Conservation (phyloP, 495 filamentous ascomycete species). For the Penicillium lagena region DNA sequence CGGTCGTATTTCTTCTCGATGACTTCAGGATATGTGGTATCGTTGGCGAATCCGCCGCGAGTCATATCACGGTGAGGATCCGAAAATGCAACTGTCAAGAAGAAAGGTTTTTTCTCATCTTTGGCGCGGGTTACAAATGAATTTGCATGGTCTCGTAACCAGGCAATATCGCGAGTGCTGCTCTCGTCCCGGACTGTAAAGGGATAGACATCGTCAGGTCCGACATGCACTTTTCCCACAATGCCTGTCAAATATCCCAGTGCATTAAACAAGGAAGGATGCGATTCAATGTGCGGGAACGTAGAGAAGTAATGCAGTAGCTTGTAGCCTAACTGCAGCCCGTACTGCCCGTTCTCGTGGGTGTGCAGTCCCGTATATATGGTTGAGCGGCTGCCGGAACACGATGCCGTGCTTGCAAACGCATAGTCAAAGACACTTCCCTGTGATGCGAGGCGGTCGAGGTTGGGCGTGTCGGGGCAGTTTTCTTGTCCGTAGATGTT, state of each 20-base stretch:
- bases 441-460: slow-evolving; percentile 28
- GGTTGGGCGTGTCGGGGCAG: slow-evolving; percentile 24
- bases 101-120: slow-evolving; percentile 18
- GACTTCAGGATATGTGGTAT: slow-evolving; percentile 2
- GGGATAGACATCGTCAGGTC: slow-evolving; percentile 25
- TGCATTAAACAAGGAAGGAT: slow-evolving; percentile 21
- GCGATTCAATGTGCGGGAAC: slow-evolving; percentile 28
- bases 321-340: slow-evolving; percentile 11
- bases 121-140: slow-evolving; percentile 24
- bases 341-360: slow-evolving; percentile 40
- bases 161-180: slow-evolving; percentile 24
- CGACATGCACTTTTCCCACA: slow-evolving; percentile 38
- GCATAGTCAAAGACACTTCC: slow-evolving; percentile 27
- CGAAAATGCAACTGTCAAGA: slow-evolving; percentile 30
- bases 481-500: slow-evolving; percentile 27
- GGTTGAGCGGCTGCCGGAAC: slow-evolving; percentile 28
- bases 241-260: slow-evolving; percentile 31
- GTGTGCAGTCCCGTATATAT: slow-evolving; percentile 41
- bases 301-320: slow-evolving; percentile 27
- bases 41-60: slow-evolving; percentile 32
- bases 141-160: slow-evolving; percentile 21
- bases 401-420: slow-evolving; percentile 37
- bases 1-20: not conserved
- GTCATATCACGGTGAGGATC: slow-evolving; percentile 35
- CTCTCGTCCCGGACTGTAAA: slow-evolving; percentile 28